Percentiles rank a stretch among this genome's conserved stretches.
phyloP scores from a whole-genome alignment of 768 basidiomycete species.

The Trametes punicea region DNA sequence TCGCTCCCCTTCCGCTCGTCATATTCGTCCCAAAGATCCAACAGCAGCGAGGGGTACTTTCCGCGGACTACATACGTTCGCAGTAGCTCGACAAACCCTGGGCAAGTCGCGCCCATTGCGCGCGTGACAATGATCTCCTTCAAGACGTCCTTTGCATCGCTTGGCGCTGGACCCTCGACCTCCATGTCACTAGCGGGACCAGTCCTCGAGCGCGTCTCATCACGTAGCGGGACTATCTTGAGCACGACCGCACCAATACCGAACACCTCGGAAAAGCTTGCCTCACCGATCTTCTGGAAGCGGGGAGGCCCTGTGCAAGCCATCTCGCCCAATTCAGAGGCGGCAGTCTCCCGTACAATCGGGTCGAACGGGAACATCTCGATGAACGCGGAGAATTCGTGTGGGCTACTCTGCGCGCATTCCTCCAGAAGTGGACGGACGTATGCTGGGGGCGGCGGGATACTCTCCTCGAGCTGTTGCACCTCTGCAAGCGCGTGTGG shows the following conservation, averaged over 20 bases:
- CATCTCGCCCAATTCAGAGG: constrained; percentile 9
- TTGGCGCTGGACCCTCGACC: constrained; percentile 60
- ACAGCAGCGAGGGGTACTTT: constrained; percentile 72
- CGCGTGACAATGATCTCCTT: constrained; percentile 78
- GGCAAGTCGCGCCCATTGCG: constrained; percentile 72
- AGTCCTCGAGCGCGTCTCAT: constrained; percentile 36
- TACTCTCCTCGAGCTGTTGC: constrained; percentile 13
- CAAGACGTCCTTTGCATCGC: constrained; percentile 70
- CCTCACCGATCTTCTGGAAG: constrained; percentile 92
- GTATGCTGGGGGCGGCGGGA: constrained; percentile 43
- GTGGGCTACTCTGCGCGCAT: constrained; percentile 63
- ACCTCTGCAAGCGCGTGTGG: constrained; percentile 23
- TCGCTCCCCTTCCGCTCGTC: constrained; percentile 72
- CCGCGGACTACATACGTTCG: constrained; percentile 88
- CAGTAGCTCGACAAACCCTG: constrained; percentile 75
- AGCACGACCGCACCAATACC: constrained; percentile 86
- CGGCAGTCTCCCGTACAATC: constrained; percentile 41
- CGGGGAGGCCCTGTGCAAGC: constrained; percentile 23
- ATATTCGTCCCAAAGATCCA: constrained; percentile 88
- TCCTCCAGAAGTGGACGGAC: constrained; percentile 65
- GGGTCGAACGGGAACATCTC: constrained; percentile 75
- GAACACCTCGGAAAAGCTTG: constrained; percentile 95
- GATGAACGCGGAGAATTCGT: constrained; percentile 83
- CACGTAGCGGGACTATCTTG: constrained; percentile 78
- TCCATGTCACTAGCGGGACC: constrained; percentile 20